Percentiles rank a stretch among this genome's conserved stretches.
Evolutionary conservation across 805 yeast genomes (phyloP).

Genomic region (Teunomyces lycoperdinae): DNA sequence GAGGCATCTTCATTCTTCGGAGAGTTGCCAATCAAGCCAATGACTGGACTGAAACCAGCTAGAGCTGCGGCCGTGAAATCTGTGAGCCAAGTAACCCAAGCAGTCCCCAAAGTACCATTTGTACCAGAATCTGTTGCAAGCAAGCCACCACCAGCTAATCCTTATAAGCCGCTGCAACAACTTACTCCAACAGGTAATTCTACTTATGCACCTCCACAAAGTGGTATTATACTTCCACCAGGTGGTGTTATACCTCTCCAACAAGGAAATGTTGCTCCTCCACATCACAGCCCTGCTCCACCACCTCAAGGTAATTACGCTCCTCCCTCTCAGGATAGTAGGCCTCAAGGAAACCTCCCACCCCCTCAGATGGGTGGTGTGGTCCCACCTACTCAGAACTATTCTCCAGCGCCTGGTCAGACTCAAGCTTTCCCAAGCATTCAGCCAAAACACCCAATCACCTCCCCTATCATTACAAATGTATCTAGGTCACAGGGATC

Average conservation of each 20-base stretch:
- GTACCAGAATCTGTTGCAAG: constrained; percentile 9
- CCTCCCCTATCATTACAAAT: constrained; percentile 25
- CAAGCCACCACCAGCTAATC: constrained; percentile 21
- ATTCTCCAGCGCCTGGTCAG: constrained; percentile 5
- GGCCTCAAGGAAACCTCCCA: constrained; percentile 3
- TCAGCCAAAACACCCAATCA: constrained; percentile 4
- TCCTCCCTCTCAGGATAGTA: background rate
- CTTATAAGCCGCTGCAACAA: constrained; percentile 28
- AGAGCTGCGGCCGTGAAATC: constrained; percentile 28
- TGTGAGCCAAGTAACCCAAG: constrained; percentile 7
- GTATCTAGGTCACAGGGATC: constrained; percentile 18
- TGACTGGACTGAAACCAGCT: constrained; percentile 22
- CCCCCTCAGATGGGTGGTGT: background rate
- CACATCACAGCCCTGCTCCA: background rate
- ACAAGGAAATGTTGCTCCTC: constrained; percentile 1
- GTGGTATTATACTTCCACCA: background rate
- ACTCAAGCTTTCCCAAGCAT: constrained; percentile 11
- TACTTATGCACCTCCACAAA: background rate
- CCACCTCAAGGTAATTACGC: constrained; percentile 1
- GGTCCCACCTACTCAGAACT: constrained; percentile 8
- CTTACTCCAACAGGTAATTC: background rate
- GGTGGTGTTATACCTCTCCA: background rate
- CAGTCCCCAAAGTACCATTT: constrained; percentile 9
- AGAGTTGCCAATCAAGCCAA: constrained; percentile 49
- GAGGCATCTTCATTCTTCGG: constrained; percentile 47